Conservation (phyloP, 805 yeast species). For the Saccharomycopsis olivae region DNA sequence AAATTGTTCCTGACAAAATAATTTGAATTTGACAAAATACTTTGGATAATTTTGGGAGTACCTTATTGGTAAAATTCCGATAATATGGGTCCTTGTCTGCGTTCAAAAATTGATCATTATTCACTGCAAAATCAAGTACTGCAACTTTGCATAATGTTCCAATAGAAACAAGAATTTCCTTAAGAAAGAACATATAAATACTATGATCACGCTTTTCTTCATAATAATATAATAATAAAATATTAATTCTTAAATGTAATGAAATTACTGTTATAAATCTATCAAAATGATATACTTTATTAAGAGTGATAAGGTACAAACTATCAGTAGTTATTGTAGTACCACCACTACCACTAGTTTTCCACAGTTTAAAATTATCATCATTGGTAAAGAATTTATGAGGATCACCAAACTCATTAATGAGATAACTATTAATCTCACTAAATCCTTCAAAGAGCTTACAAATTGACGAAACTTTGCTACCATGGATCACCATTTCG, state of each 20-base stretch:
- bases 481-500: not conserved
- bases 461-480: too few relatives aligned
- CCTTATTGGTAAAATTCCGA: not conserved
- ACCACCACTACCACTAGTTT: too few relatives aligned
- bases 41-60: not conserved
- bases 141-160: too few relatives aligned
- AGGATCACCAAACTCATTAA: not conserved
- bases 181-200: not conserved
- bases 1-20: not conserved
- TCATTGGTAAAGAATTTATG: conserved; percentile 1
- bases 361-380: conserved; percentile 4
- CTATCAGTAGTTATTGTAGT: not conserved
- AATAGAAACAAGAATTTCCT: not conserved
- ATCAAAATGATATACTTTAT: conserved; percentile 3
- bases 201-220: not conserved
- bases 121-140: not conserved
- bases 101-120: conserved; percentile 4
- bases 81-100: not conserved
- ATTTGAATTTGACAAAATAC: too few relatives aligned
- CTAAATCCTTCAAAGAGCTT: not conserved
- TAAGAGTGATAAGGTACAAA: not conserved
- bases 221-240: conserved; percentile 1
- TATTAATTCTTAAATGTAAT: conserved; percentile 2
- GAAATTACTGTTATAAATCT: not conserved
- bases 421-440: not conserved